A percentile compares a stretch with the other conserved stretches of the same genome.
Evolutionary conservation across 768 basidiomycete genomes (phyloP).

Genomic region (Lepiota venenata): DNA sequence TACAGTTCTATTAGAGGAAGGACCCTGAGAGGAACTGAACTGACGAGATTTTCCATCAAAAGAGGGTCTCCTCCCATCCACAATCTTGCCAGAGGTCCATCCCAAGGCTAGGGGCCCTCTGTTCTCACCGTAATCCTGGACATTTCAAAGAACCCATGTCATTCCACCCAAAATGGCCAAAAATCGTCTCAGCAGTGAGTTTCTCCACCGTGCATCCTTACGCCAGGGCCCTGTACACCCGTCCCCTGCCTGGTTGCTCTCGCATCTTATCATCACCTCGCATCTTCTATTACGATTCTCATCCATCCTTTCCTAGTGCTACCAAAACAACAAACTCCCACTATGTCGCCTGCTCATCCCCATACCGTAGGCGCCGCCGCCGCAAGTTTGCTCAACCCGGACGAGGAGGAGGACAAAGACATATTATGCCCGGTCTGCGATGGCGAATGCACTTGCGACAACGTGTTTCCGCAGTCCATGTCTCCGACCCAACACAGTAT

Average conservation of each 20-base stretch:
- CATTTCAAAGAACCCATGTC: conserved; percentile 39
- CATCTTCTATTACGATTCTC: conserved; percentile 12
- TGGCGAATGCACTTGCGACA: conserved; percentile 80
- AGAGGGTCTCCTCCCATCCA: conserved; percentile 10
- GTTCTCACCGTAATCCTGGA: conserved; percentile 37
- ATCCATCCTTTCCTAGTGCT: conserved; percentile 24
- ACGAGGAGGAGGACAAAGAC: conserved; percentile 83
- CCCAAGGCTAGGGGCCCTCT: conserved; percentile 10
- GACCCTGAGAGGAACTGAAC: conserved; percentile 13
- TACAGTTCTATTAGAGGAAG: conserved; percentile 10
- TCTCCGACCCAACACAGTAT: conserved; percentile 36
- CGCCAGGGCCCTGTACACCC: conserved; percentile 1
- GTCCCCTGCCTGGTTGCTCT: conserved; percentile 2
- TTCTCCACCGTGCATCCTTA: neutral
- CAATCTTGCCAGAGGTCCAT: conserved; percentile 16
- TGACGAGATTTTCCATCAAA: conserved; percentile 19
- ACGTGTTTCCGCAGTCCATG: conserved; percentile 26
- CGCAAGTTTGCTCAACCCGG: conserved; percentile 37
- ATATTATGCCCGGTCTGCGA: conserved; percentile 92
- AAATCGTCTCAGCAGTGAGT: conserved; percentile 35
- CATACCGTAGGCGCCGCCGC: conserved; percentile 54
- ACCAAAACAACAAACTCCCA: conserved; percentile 47
- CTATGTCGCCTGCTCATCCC: conserved; percentile 68
- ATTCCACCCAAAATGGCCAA: conserved; percentile 38
- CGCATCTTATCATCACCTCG: conserved; percentile 8